Evolutionary conservation across 495 filamentous ascomycete species (phyloP), one percentile per base, ranked within the genome.

Genomic region (Choiromyces venosus): DNA sequence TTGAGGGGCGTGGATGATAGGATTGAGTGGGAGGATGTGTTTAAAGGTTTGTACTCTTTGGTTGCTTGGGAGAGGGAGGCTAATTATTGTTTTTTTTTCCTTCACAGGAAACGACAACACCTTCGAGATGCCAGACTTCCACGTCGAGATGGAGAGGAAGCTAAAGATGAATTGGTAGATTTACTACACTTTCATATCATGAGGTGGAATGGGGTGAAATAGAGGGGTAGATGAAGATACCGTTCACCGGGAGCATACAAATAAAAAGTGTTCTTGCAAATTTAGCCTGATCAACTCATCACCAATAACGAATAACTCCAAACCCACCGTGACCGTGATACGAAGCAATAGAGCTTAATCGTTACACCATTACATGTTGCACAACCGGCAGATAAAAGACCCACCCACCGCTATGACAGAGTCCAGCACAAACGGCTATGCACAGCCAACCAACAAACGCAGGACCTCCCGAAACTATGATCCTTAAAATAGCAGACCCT

Each of bases 71-170:
- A n/a, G n/a, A 52, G 33, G 29, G 37, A 80, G 35, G 84, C 84
- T 85, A 81, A 77, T 82, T 82, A 68, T 46, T 36, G 42, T 25
- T 67, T 76, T 72, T 72, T 52, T 73, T 73, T 39, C 16, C 69
- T 73, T 77, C 69, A 73, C 52, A 79, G 76, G 71, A 36, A 77
- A 71, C 1, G 84, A 92, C 85, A 92, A 87, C 84, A 87, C 82
- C 84, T 88, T 90, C 73, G 87, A 88, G 72, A 82, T 87, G 21
- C 88, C 91, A 39, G 83, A 88, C 68, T 89, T 97, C 82, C 93
- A 97, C 73, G 89, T 91, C 74, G 94, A 98, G 88, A 94, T 97
- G 90, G 94, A 98, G 90, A 86, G 88, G 83, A 90, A 91, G 85
- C 82, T 96, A 82, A 86, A 86, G 83, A 92, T 93, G 89, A 87